A percentile compares a stretch with the other conserved stretches of the same genome.
These are phyloP conservation scores for Acacia confusa DNA, from an alignment of 306 rosid genomes.

Conservation along the genomic window DNA sequence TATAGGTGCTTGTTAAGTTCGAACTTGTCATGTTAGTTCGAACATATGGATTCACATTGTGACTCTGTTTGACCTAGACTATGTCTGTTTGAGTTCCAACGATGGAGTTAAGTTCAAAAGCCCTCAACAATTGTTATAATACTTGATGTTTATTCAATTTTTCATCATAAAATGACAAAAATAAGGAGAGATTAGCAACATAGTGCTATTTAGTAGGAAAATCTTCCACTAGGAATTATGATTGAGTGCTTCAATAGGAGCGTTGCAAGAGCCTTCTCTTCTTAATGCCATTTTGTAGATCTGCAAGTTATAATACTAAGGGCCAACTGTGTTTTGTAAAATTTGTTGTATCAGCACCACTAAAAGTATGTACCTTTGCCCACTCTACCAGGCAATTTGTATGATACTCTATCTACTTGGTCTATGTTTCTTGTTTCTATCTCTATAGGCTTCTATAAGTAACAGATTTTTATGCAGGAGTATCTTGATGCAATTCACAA, in stretches of 20 bases:
- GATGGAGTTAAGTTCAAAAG: no score
- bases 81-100: no score
- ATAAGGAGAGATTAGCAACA: no score
- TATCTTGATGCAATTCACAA: conserved; percentile 71
- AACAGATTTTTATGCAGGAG: conserved; percentile 47
- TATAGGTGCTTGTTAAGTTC: no score
- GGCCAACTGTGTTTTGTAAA: conserved; percentile 92
- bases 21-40: no score
- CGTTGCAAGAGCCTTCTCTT: conserved; percentile 81
- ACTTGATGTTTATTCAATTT: no score
- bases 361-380: conserved; percentile 77
- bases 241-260: conserved; percentile 34
- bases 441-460: conserved; percentile 15
- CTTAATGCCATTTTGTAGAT: conserved; percentile 87
- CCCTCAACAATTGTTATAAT: no score
- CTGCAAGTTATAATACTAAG: conserved; percentile 89
- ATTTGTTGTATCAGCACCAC: conserved; percentile 79
- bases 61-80: no score
- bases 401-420: conserved; percentile 32
- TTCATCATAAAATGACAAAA: no score
- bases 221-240: conserved; percentile 5
- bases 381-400: conserved; percentile 87
- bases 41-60: no score
- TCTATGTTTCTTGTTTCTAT: conserved; percentile 24
- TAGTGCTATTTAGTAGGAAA: no score